Conservation (phyloP, 108 stramenopile genomes). For the Fistulifera solaris region DNA sequence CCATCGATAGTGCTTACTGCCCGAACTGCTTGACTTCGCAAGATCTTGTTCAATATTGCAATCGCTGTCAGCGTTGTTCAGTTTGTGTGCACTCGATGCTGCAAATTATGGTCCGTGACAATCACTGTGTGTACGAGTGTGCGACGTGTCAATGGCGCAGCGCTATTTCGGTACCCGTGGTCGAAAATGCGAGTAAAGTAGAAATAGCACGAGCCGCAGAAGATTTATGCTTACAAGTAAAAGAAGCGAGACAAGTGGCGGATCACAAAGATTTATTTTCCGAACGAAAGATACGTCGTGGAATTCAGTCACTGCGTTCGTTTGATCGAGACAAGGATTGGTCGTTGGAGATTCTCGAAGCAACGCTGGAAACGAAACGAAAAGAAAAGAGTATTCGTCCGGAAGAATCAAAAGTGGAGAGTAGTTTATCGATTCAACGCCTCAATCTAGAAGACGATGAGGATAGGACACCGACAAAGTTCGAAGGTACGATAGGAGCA, state of each 20-base stretch:
- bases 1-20: slow-evolving; percentile 54
- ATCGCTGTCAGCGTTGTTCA: slow-evolving; percentile 52
- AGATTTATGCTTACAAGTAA: background rate
- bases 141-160: slow-evolving; percentile 41
- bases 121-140: slow-evolving; percentile 30
- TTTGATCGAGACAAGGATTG: no score
- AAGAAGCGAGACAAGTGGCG: slow-evolving; percentile 4
- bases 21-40: slow-evolving; percentile 67
- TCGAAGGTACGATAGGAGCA: no score
- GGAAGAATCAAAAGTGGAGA: no score
- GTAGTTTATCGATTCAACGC: no score
- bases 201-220: background rate
- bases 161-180: no score
- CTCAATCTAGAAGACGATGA: slow-evolving; percentile 6
- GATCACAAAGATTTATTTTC: no score
- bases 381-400: no score
- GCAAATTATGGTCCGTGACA: slow-evolving; percentile 11
- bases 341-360: no score
- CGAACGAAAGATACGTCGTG: no score
- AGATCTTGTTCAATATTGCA: slow-evolving; percentile 35
- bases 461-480: slow-evolving; percentile 10
- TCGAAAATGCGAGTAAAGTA: background rate
- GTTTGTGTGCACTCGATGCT: slow-evolving; percentile 40
- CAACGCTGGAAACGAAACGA: no score
- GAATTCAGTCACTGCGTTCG: no score